Evolutionary conservation across 108 stramenopile genomes (phyloP).

Genomic region (Stephanodiscus minutulus): DNA sequence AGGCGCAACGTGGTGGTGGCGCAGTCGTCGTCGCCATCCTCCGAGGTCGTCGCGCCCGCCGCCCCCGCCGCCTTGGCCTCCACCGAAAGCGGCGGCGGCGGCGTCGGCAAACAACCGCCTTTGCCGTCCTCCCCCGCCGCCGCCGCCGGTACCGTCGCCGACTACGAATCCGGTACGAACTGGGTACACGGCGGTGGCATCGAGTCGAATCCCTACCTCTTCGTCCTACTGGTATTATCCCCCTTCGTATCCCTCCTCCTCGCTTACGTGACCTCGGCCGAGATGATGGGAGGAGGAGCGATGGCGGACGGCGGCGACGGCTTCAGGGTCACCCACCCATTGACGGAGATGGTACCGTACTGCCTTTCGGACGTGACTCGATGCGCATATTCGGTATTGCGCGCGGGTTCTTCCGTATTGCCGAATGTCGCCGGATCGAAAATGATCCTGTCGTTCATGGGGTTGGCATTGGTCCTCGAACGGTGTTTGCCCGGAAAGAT

Average conservation of each 20-base stretch:
- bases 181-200: conserved; percentile 61
- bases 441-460: conserved; percentile 72
- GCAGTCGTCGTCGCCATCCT: neutral
- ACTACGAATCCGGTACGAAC: conserved; percentile 60
- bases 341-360: conserved; percentile 46
- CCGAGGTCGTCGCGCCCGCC: neutral
- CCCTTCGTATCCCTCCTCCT: conserved; percentile 61
- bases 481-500: conserved; percentile 79
- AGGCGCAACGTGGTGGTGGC: conserved; percentile 22
- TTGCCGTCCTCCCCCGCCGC: neutral
- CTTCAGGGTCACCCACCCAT: conserved; percentile 45
- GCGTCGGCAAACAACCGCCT: conserved; percentile 1
- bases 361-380: conserved; percentile 30
- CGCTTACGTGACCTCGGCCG: conserved; percentile 53
- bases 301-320: no score
- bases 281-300: conserved; percentile 31
- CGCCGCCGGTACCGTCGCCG: neutral
- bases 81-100: no score
- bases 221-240: conserved; percentile 50
- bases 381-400: conserved; percentile 31
- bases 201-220: conserved; percentile 64
- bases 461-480: conserved; percentile 78
- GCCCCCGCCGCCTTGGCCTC: neutral
- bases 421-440: conserved; percentile 47
- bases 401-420: conserved; percentile 47